These are phyloP conservation scores for Capronia coronata DNA, from an alignment of 2,329 filamentous ascomycete genomes.

Conservation along the genomic window DNA sequence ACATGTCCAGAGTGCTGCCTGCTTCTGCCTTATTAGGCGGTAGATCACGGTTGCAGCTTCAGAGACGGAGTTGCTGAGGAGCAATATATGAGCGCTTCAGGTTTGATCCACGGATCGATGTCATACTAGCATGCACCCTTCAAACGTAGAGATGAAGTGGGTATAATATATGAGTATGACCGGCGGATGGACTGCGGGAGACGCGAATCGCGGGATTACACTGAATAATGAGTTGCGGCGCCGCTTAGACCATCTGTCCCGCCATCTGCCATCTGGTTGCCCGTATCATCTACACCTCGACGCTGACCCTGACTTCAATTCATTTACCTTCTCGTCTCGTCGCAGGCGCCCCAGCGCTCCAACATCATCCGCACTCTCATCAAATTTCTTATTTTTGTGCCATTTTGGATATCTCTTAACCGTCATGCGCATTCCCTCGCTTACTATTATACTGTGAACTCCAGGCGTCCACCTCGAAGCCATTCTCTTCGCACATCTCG, in stretches of 20 bases:
- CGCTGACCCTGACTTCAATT: conserved; percentile 3
- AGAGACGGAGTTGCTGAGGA: background rate
- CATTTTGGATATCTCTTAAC: conserved; percentile 20
- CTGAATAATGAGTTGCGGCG: background rate
- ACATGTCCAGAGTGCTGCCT: conserved; percentile 1
- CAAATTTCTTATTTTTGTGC: conserved; percentile 11
- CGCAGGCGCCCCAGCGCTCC: conserved; percentile 27
- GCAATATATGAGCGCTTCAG: background rate
- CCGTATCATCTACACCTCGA: background rate
- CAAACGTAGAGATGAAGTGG: background rate
- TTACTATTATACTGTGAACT: conserved; percentile 1
- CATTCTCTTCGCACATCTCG: background rate
- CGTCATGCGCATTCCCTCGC: conserved; percentile 16
- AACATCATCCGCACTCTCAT: conserved; percentile 20
- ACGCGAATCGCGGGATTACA: conserved; percentile 4
- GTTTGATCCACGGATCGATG: background rate
- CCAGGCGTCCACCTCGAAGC: background rate
- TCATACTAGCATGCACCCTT: background rate
- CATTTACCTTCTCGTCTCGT: conserved; percentile 1
- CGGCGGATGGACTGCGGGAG: background rate
- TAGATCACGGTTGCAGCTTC: background rate
- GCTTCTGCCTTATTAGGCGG: background rate
- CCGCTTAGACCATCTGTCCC: conserved; percentile 1
- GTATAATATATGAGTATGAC: too few species aligned
- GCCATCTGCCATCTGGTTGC: background rate